A percentile compares a stretch with the other conserved stretches of the same genome.
Evolutionary conservation across 495 filamentous ascomycete species (phyloP).

Genomic region (Neurospora sp.): DNA sequence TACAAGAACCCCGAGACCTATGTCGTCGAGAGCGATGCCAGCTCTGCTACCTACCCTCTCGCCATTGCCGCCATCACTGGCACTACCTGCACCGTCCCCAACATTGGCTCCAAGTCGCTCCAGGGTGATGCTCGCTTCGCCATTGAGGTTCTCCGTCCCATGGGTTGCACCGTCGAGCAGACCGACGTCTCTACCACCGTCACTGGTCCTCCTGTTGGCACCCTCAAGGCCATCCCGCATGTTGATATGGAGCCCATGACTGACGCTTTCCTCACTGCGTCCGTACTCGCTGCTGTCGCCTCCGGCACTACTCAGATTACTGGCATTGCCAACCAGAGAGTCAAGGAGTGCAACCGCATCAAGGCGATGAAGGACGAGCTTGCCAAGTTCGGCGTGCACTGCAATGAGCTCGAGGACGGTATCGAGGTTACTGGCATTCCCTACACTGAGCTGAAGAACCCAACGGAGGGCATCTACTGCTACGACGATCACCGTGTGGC

Average conservation of each 20-base stretch:
- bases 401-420: slow-evolving; percentile 82
- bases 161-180: slow-evolving; percentile 89
- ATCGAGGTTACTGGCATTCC: slow-evolving; percentile 73
- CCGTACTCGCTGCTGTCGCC: slow-evolving; percentile 87
- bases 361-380: slow-evolving; percentile 92
- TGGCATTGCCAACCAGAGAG: slow-evolving; percentile 96
- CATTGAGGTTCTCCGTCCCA: slow-evolving; percentile 77
- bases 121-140: slow-evolving; percentile 97
- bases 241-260: slow-evolving; percentile 99
- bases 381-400: slow-evolving; percentile 87
- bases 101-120: slow-evolving; percentile 83
- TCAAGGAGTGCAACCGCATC: slow-evolving; percentile 98
- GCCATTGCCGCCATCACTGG: slow-evolving; percentile 92
- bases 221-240: slow-evolving; percentile 53
- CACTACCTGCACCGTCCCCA: slow-evolving; percentile 88
- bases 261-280: slow-evolving; percentile 93
- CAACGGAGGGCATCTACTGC: slow-evolving; percentile 67
- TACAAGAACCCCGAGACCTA: slow-evolving; percentile 85
- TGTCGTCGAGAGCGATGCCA: slow-evolving; percentile 91
- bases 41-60: slow-evolving; percentile 93
- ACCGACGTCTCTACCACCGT: slow-evolving; percentile 83
- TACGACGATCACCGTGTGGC: slow-evolving; percentile 98
- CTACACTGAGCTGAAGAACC: slow-evolving; percentile 47
- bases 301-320: slow-evolving; percentile 73
- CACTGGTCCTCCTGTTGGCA: slow-evolving; percentile 67